A percentile compares a stretch with the other conserved stretches of the same genome.
Evolutionary conservation across 2,329 filamentous ascomycete genomes (phyloP).

Genomic region (Pseudogymnoascus destructans): DNA sequence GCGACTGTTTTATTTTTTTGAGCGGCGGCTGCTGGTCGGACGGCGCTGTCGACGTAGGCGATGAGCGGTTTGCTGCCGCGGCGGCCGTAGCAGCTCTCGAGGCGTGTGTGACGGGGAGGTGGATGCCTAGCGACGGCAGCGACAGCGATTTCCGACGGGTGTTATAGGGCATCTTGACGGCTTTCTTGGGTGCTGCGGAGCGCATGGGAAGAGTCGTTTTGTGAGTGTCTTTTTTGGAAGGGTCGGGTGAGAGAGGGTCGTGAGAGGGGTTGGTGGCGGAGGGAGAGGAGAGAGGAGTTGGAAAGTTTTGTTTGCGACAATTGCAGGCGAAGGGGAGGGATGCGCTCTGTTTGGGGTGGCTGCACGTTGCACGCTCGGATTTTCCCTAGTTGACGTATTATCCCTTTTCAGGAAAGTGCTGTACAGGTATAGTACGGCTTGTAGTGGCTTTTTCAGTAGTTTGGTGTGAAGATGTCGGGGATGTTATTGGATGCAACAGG

Average conservation of each 20-base stretch:
- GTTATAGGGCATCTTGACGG: slow-evolving; percentile 71
- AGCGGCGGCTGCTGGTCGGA: slow-evolving; percentile 32
- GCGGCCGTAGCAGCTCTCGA: slow-evolving; percentile 36
- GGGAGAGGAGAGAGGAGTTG: neutral
- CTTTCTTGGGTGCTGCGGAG: slow-evolving; percentile 6
- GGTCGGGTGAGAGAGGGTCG: neutral
- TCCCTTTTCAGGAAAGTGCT: neutral
- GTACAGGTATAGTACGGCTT: slow-evolving; percentile 1
- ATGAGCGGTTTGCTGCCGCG: slow-evolving; percentile 19
- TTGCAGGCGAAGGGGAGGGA: neutral
- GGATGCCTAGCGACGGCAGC: slow-evolving; percentile 82
- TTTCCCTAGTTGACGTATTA: neutral
- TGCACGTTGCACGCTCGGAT: slow-evolving; percentile 8
- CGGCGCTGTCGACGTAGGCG: slow-evolving; percentile 24
- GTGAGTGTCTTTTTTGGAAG: neutral
- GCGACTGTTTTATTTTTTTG: slow-evolving; percentile 73
- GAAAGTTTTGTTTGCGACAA: slow-evolving; percentile 3
- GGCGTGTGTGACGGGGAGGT: slow-evolving; percentile 57
- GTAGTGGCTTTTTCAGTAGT: neutral
- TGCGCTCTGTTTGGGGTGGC: slow-evolving; percentile 3
- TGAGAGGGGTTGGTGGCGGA: slow-evolving; percentile 5
- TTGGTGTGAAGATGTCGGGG: neutral
- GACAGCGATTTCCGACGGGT: slow-evolving; percentile 93
- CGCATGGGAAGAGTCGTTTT: neutral
- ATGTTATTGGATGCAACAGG: slow-evolving; percentile 4